A percentile compares a stretch with the other conserved stretches of the same genome.
Evolutionary conservation across 306 rosid species (phyloP).

Genomic region (Vachellia collinsii): DNA sequence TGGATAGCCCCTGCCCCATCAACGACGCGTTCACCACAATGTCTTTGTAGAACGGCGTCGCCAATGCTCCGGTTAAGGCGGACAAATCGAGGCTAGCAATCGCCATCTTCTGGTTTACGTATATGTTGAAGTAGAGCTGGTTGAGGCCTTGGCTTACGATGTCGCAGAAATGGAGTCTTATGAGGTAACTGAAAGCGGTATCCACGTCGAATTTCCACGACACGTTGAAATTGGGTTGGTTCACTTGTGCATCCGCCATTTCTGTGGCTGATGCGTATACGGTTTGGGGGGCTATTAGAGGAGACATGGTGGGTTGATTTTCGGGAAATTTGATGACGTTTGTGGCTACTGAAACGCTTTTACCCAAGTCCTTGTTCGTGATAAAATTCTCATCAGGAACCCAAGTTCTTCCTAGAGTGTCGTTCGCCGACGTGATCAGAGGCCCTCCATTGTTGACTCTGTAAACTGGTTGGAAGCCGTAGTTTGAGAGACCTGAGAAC

Average conservation of each 20-base stretch:
- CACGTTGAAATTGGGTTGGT: constrained; percentile 49
- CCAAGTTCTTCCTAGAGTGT: constrained; percentile 57
- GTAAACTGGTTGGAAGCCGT: constrained; percentile 43
- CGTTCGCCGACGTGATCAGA: constrained; percentile 49
- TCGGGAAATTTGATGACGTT: constrained; percentile 44
- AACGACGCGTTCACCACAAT: constrained; percentile 58
- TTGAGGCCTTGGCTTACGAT: constrained; percentile 54
- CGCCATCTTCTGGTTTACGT: constrained; percentile 50
- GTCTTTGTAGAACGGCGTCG: constrained; percentile 57
- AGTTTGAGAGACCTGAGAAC: constrained; percentile 33
- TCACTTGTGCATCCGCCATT: constrained; percentile 46
- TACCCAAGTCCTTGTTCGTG: constrained; percentile 43
- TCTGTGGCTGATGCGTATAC: constrained; percentile 53
- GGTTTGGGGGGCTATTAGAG: constrained; percentile 50
- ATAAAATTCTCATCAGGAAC: constrained; percentile 48
- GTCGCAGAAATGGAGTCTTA: constrained; percentile 66
- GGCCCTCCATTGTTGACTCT: constrained; percentile 64
- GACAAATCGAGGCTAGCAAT: constrained; percentile 52
- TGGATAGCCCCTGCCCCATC: constrained; percentile 47
- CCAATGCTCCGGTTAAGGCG: constrained; percentile 36
- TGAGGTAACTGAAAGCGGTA: constrained; percentile 46
- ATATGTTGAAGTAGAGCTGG: constrained; percentile 55
- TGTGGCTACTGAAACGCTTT: constrained; percentile 28
- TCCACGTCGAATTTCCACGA: constrained; percentile 64
- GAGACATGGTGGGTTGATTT: constrained; percentile 13